phyloP scores from a whole-genome alignment of 1,284 basidiomycete genomes.

The Cryptococcus maquisensis region DNA sequence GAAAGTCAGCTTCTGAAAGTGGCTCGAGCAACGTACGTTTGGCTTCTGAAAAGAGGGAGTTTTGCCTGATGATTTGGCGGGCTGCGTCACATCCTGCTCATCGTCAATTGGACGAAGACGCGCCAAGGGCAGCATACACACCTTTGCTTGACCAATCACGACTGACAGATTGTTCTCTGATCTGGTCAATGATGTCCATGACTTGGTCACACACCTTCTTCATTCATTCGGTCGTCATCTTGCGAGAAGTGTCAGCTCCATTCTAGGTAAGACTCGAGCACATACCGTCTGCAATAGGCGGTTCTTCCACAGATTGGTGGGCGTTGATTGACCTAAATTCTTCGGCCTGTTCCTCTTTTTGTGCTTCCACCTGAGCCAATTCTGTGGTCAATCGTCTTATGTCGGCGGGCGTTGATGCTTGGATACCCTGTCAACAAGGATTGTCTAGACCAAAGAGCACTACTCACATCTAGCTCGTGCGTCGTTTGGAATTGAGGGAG shows the following conservation, averaged over 20 bases:
- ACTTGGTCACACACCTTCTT: not conserved
- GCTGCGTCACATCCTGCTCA: not conserved
- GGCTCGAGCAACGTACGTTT: not conserved
- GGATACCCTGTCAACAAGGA: not conserved
- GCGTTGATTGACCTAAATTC: not conserved
- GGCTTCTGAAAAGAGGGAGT: not conserved
- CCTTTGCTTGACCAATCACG: not conserved
- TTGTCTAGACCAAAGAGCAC: not conserved
- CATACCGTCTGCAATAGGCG: not conserved
- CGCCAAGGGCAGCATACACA: not conserved
- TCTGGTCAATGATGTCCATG: not conserved
- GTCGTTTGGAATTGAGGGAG: not conserved
- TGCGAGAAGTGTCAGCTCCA: not conserved
- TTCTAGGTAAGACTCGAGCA: not conserved
- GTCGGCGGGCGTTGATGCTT: slow-evolving; percentile 10
- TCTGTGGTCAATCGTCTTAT: slow-evolving; percentile 7
- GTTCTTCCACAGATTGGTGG: not conserved
- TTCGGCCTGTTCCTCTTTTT: not conserved
- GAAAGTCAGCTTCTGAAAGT: not conserved
- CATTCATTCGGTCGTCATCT: not conserved
- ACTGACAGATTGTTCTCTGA: not conserved
- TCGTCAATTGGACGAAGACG: not conserved
- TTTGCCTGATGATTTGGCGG: not conserved
- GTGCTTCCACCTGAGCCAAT: slow-evolving; percentile 1
- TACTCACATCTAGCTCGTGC: not conserved